Conservation (phyloP, 1,284 basidiomycete genomes). For the Moesziomyces parantarcticus region DNA sequence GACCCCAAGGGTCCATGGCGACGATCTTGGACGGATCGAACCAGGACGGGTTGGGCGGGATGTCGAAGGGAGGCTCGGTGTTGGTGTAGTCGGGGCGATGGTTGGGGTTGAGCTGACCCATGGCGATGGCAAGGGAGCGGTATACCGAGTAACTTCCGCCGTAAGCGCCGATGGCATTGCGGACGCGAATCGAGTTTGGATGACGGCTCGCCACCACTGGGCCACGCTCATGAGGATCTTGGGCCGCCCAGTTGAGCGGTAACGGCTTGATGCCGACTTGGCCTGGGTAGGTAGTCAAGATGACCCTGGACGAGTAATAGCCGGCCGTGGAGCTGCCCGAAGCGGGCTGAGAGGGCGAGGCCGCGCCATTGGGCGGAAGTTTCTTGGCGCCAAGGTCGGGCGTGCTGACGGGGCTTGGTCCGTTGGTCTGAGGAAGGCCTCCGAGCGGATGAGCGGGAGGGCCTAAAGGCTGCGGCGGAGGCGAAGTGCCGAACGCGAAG, state of each 20-base stretch:
- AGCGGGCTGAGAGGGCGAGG: constrained; percentile 27
- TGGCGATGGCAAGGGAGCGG: constrained; percentile 78
- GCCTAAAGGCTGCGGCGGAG: constrained; percentile 53
- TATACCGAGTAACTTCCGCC: constrained; percentile 94
- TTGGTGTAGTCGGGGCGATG: constrained; percentile 74
- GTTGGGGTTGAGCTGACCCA: constrained; percentile 84
- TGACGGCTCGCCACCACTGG: constrained; percentile 91
- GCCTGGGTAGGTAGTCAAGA: constrained; percentile 61
- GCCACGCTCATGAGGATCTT: constrained; percentile 77
- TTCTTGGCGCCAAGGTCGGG: constrained; percentile 51
- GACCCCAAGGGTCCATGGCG: constrained; percentile 93
- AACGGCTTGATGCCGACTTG: constrained; percentile 75
- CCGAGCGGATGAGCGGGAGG: constrained; percentile 38
- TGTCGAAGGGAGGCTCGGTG: constrained; percentile 87
- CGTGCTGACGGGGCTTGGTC: constrained; percentile 47
- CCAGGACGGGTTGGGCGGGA: constrained; percentile 86
- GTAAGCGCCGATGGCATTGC: constrained; percentile 94
- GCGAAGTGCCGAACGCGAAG: constrained; percentile 44
- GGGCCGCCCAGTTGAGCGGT: constrained; percentile 83
- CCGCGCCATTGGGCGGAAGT: constrained; percentile 17
- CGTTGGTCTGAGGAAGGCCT: constrained; percentile 42
- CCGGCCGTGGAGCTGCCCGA: constrained; percentile 31
- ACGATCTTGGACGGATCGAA: constrained; percentile 85
- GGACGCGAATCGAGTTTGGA: constrained; percentile 82
- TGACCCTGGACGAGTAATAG: constrained; percentile 54